Evolutionary conservation across 2,329 filamentous ascomycete genomes (phyloP), one percentile per base, ranked within the genome.

Genomic region (Aspergillus proliferans): DNA sequence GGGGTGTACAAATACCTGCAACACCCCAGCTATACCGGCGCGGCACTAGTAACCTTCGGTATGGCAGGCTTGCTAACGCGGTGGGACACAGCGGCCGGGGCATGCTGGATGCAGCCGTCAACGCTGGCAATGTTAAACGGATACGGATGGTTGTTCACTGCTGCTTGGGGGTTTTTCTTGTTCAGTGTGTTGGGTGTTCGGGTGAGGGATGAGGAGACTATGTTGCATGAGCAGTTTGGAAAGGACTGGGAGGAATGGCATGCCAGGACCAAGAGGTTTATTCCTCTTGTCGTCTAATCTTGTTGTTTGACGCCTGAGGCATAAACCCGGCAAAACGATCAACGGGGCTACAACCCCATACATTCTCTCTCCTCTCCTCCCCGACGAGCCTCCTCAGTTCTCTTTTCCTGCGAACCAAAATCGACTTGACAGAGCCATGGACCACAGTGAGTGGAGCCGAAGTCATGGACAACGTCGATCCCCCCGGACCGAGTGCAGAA

Each of bases 11-110:
- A 53, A 15, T 76, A 73, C 51, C 60, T 79, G 2, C 76, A 79
- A 55, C 77, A 81, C 55, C 77, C 77, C 2, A 77, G 76, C 47
- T 81, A 81, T 50, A 72, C 72, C 0, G 77, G 74, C 0, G 41
- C 73, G 2, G 8, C 68, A 0, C 26, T 73, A 3, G 53, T 79
- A 49, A 14, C 22, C 2, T 21, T 47, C 8, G 59, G 51, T 4
- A 22, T 45, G 14, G 22, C 33, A 2, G 28, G 46, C 5, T 6
- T 79, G 3, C 58, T 75, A 6, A 47, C 59, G 12, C 58, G 74
- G 0, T 50, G 63, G 22, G 74, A 77, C 49, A 40, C 38, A 6
- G 74, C 69, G 0, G 58, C 64, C 2, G 34, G 67, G 0, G 66
- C 64, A 10, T 78, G 74, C 49, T 73, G 68, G 65, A 56, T 65